Percentiles rank a stretch among this genome's conserved stretches.
Evolutionary conservation across 164 flowering plant species (phyloP).

Genomic region (Buxus sempervirens): DNA sequence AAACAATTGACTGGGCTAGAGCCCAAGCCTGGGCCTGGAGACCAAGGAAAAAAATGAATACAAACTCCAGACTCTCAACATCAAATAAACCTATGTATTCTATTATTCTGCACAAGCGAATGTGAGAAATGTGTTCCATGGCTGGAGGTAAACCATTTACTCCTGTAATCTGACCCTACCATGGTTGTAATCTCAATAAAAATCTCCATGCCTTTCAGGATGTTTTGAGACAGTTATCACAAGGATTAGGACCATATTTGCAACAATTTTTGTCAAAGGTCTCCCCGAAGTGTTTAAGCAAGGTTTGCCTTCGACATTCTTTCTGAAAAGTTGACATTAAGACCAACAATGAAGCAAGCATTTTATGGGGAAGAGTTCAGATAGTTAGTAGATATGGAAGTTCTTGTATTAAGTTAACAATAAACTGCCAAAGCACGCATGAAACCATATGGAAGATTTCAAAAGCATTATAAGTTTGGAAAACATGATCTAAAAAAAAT

Average conservation of each 20-base stretch:
- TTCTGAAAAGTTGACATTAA: conserved; percentile 35
- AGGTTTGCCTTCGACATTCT: conserved; percentile 70
- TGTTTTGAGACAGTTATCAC: conserved; percentile 81
- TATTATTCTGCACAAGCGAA: too few species aligned
- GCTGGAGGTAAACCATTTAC: background rate
- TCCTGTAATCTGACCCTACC: background rate
- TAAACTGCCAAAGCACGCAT: too few species aligned
- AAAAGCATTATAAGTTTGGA: too few species aligned
- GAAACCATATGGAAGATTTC: too few species aligned
- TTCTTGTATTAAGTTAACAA: too few species aligned
- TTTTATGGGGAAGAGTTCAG: background rate
- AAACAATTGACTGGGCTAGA: too few species aligned
- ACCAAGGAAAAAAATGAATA: too few species aligned
- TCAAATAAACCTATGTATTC: background rate
- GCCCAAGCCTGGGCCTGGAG: too few species aligned
- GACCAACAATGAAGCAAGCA: background rate
- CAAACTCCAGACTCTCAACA: background rate
- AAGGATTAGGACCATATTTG: conserved; percentile 70
- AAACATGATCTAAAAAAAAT: too few species aligned
- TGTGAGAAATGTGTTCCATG: background rate
- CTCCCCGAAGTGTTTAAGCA: conserved; percentile 90
- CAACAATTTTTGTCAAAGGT: conserved; percentile 57
- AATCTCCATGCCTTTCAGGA: conserved; percentile 10
- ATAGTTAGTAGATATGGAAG: too few species aligned
- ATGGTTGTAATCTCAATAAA: background rate